Conservation (phyloP, 1,284 basidiomycete genomes). For the Ganoderma boninense region DNA sequence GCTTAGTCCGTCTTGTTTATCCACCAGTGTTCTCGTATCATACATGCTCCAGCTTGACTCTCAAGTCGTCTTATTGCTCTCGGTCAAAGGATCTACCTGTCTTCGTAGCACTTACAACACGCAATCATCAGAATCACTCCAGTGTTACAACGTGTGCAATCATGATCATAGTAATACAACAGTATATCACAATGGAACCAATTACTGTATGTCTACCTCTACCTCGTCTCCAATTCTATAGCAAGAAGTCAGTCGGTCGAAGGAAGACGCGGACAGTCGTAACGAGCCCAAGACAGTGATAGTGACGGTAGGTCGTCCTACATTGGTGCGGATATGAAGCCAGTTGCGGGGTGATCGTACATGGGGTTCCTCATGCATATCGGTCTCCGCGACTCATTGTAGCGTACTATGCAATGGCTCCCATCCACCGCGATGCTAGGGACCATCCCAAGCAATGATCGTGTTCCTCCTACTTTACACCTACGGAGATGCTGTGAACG, state of each 20-base stretch:
- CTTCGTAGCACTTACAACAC: conserved; percentile 31
- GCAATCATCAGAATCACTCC: conserved; percentile 21
- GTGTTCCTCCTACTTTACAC: conserved; percentile 26
- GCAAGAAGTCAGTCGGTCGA: background rate
- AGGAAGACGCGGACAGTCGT: background rate
- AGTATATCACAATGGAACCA: conserved; percentile 23
- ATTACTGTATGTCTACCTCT: conserved; percentile 20
- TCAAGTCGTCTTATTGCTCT: conserved; percentile 20
- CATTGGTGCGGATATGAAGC: conserved; percentile 2
- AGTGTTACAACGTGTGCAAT: conserved; percentile 32
- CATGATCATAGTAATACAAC: conserved; percentile 33
- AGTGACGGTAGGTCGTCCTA: conserved; percentile 1
- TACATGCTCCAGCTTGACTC: conserved; percentile 23
- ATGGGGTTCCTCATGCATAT: conserved; percentile 7
- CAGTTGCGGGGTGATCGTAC: conserved; percentile 11
- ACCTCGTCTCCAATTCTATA: conserved; percentile 11
- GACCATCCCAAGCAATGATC: background rate
- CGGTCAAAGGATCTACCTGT: conserved; percentile 23
- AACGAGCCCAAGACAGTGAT: background rate
- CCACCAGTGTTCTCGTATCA: conserved; percentile 25
- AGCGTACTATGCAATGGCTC: conserved; percentile 8
- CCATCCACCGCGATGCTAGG: background rate
- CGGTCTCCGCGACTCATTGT: conserved; percentile 4
- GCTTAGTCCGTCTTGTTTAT: conserved; percentile 32
- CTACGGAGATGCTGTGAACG: conserved; percentile 25